phyloP scores from a whole-genome alignment of 1,284 basidiomycete genomes.

The Limonomyces culmigenus region DNA sequence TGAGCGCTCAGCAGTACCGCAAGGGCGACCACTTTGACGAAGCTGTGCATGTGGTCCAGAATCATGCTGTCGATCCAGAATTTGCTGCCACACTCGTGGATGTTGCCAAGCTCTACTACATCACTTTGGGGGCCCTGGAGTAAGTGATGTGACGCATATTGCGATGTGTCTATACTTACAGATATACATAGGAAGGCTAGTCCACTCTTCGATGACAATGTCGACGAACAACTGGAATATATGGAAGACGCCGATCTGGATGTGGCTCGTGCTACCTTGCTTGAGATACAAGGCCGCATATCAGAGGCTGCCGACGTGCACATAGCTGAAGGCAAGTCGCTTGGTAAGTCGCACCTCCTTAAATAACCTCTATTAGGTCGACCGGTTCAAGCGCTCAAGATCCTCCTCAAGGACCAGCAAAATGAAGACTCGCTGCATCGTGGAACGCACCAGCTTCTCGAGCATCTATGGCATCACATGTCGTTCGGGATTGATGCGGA shows the following conservation, averaged over 20 bases:
- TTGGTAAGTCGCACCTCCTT: conserved; percentile 21
- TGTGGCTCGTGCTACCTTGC: conserved; percentile 27
- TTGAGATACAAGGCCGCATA: conserved; percentile 25
- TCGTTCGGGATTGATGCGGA: conserved; percentile 13
- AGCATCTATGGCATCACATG: conserved; percentile 16
- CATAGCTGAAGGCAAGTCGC: conserved; percentile 26
- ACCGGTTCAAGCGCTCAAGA: conserved; percentile 8
- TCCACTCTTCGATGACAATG: conserved; percentile 28
- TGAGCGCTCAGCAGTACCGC: conserved; percentile 23
- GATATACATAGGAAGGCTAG: conserved; percentile 33
- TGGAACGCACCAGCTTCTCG: conserved; percentile 5
- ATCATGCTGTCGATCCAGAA: conserved; percentile 15
- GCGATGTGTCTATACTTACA: no score
- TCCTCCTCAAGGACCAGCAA: conserved; percentile 7
- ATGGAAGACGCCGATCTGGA: conserved; percentile 39
- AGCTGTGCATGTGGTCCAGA: conserved; percentile 23
- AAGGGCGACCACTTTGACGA: conserved; percentile 27
- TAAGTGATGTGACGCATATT: conserved; percentile 11
- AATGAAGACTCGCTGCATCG: neutral
- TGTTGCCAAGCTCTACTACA: conserved; percentile 26
- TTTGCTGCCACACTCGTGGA: conserved; percentile 18
- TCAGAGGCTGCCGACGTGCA: conserved; percentile 40
- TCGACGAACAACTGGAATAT: conserved; percentile 41
- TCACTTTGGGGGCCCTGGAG: conserved; percentile 21
- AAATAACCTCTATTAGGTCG: conserved; percentile 6